These are phyloP conservation scores for Phialophora tarda DNA, from an alignment of 2,329 filamentous ascomycete genomes.

Conservation along the genomic window DNA sequence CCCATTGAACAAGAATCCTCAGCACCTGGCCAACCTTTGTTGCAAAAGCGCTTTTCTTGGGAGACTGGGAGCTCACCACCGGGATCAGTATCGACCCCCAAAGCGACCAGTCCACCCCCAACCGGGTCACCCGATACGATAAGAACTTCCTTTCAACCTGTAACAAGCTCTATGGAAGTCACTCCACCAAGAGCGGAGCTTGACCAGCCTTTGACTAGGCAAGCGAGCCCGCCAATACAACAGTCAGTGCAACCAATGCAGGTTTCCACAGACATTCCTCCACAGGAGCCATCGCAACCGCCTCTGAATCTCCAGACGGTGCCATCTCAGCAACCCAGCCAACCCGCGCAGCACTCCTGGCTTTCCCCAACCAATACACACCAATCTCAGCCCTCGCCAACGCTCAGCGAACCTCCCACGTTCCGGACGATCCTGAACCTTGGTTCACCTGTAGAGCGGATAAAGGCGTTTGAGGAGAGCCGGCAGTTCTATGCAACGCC, in stretches of 20 bases:
- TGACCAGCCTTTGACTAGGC: constrained; percentile 9
- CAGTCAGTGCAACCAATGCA: constrained; percentile 1
- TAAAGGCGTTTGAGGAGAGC: constrained; percentile 74
- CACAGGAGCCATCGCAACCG: background rate
- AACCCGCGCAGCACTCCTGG: background rate
- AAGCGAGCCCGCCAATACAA: background rate
- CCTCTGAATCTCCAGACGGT: background rate
- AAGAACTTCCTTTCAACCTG: constrained; percentile 9
- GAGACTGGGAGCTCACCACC: constrained; percentile 42
- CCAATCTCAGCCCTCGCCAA: constrained; percentile 7
- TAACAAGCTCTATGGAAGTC: background rate
- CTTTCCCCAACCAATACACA: background rate
- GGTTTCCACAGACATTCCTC: background rate
- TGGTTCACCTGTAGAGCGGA: constrained; percentile 68
- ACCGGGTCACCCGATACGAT: constrained; percentile 30
- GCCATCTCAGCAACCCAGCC: background rate
- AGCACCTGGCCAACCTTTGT: constrained; percentile 26
- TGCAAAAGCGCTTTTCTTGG: constrained; percentile 54
- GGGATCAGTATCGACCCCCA: constrained; percentile 23
- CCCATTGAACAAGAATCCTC: constrained; percentile 1
- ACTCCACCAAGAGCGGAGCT: background rate
- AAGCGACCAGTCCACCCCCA: constrained; percentile 23
- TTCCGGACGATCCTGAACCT: constrained; percentile 81
- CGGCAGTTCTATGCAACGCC: constrained; percentile 71
- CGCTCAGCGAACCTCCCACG: constrained; percentile 42